Evolutionary conservation across 2,329 filamentous ascomycete species (phyloP), one percentile per base, ranked within the genome.

Genomic region (Fusarium sp.): DNA sequence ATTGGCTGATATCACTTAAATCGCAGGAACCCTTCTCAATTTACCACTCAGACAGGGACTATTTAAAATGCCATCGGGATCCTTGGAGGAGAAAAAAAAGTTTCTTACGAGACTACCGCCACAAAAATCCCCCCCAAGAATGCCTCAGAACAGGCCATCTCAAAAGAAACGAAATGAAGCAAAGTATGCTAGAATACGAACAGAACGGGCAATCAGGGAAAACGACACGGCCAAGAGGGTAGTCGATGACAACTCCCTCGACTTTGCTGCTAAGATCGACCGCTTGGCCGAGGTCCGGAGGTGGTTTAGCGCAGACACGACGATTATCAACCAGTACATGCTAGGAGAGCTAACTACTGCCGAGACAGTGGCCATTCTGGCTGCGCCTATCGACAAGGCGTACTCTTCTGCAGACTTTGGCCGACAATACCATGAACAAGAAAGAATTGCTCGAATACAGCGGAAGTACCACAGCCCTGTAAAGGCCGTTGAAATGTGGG

Each of bases 371-470:
- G 39, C 43, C 0, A 48, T 17, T 1, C 1, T 66, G 1, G 63
- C 28, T 0, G 31, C 6, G 0, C 63, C 63, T 0, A 36, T 66
- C 1, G 56, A 66, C 0, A 15, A 31, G 1, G 44, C 49, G 0
- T 66, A 67, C 15, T 63, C 63, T 0, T 43, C 39, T 3, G 63
- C 63, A 8, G 51, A 63, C 2, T 49, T 49, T 3, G 56, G 63
- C 0, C 26, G 34, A 0, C 26, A 42, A 4, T 67, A 61, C 2
- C 24, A 46, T 3, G 38, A 26, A 2, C 33, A 42, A 3, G 63
- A 66, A 10, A 51, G 7, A 8, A 1, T 22, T 7, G 63, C 63
- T 8, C 36, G 55, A 2, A 6, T 2, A 0, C 63, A 66, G 10
- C 63, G 63, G 2, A 49, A 45, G 1, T 63, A n/a, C 4, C 34